phyloP scores from a whole-genome alignment of 2,329 filamentous ascomycete species.

The Corinectria fuckeliana region DNA sequence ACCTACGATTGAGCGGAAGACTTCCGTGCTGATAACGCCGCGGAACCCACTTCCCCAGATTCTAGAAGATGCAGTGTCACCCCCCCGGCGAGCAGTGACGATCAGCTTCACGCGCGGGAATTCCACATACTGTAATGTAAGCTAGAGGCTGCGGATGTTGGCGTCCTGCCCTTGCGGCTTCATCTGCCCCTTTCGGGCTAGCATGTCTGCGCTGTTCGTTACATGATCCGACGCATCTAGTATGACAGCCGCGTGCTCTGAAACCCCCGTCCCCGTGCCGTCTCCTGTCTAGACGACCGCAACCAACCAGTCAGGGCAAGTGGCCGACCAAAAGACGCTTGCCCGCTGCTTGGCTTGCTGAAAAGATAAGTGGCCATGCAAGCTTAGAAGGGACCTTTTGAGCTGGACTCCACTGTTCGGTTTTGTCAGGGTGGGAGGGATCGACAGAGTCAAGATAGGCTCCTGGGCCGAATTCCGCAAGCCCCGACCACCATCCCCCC shows the following conservation, averaged over 20 bases:
- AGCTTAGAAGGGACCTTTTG: conserved; percentile 13
- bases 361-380: conserved; percentile 7
- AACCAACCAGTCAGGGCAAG: neutral
- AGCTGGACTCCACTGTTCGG: conserved; percentile 10
- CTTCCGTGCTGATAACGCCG: conserved; percentile 3
- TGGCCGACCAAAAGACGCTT: neutral
- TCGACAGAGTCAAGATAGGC: conserved; percentile 20
- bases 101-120: neutral
- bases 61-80: neutral
- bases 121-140: no score
- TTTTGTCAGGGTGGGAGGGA: conserved; percentile 17
- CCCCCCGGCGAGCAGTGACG: neutral
- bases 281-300: neutral
- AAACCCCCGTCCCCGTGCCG: neutral
- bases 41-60: neutral
- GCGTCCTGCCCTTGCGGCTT: conserved; percentile 4
- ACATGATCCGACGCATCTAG: conserved; percentile 4
- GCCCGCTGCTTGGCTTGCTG: neutral
- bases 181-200: neutral
- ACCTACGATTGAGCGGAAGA: conserved; percentile 5
- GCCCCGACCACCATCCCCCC: conserved; percentile 2
- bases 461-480: conserved; percentile 6
- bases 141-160: neutral
- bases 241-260: neutral
- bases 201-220: neutral